phyloP scores from a whole-genome alignment of 495 filamentous ascomycete species.

The Halenospora varia region DNA sequence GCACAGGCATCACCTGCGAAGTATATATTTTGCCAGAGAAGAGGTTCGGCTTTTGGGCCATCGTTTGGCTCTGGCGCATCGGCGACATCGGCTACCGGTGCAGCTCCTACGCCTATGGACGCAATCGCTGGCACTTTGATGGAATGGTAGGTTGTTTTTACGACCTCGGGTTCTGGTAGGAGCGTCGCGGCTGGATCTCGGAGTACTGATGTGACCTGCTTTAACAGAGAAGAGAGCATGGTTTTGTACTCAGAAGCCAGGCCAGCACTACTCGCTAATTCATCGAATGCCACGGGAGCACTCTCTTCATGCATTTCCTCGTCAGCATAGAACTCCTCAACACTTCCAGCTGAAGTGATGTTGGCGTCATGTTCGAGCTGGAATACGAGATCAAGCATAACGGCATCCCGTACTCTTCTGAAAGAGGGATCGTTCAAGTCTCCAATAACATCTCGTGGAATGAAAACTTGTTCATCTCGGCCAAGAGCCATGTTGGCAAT shows the following conservation, averaged over 20 bases:
- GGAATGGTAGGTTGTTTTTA: conserved; percentile 31
- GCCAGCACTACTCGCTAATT: conserved; percentile 7
- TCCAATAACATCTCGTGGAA: conserved; percentile 71
- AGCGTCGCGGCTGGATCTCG: conserved; percentile 37
- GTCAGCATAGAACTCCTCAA: conserved; percentile 17
- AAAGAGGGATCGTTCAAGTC: conserved; percentile 81
- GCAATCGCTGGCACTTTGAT: conserved; percentile 61
- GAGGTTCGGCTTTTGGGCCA: conserved; percentile 27
- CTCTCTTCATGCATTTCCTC: conserved; percentile 2
- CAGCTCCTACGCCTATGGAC: conserved; percentile 70
- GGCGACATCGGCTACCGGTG: conserved; percentile 63
- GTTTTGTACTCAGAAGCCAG: conserved; percentile 27
- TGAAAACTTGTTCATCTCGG: conserved; percentile 83
- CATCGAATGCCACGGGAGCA: conserved; percentile 2
- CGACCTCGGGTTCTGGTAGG: conserved; percentile 22
- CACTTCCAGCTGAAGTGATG: conserved; percentile 1
- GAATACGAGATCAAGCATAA: conserved; percentile 67
- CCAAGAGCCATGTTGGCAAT: conserved; percentile 79
- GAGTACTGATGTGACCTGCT: conserved; percentile 53
- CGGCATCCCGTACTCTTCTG: conserved; percentile 66
- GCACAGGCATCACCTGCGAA: conserved; percentile 67
- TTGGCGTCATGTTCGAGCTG: conserved; percentile 41
- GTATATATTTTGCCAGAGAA: conserved; percentile 68
- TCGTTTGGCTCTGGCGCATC: conserved; percentile 48
- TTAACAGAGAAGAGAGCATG: conserved; percentile 54